Evolutionary conservation across 495 filamentous ascomycete genomes (phyloP).

Genomic region (Penicillium coffeae): DNA sequence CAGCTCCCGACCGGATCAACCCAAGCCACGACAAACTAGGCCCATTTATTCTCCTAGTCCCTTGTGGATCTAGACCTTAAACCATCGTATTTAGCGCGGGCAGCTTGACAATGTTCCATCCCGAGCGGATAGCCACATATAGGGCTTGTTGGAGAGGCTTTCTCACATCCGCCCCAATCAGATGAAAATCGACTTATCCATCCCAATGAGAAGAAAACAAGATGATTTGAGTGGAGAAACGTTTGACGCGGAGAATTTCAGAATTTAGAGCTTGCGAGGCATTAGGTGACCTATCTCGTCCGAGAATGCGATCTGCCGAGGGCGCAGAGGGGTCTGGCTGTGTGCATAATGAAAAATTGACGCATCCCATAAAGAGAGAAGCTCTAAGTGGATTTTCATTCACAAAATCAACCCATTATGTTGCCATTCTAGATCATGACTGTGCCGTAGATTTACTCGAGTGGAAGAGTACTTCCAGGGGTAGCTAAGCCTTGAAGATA

Average conservation of each 20-base stretch:
- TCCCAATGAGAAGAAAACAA: slow-evolving; percentile 9
- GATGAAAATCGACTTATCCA: slow-evolving; percentile 1
- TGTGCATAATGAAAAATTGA: background rate
- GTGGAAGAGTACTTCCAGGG: too few relatives aligned
- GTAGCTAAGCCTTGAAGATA: too few relatives aligned
- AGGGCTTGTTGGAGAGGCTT: slow-evolving; percentile 15
- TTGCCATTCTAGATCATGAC: too few relatives aligned
- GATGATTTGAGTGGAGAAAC: background rate
- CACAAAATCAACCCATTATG: too few relatives aligned
- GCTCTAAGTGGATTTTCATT: background rate
- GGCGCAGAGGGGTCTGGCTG: background rate
- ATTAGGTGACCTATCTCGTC: slow-evolving; percentile 14
- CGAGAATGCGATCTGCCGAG: slow-evolving; percentile 16
- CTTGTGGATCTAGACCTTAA: slow-evolving; percentile 1
- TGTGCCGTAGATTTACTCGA: too few relatives aligned
- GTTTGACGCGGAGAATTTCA: background rate
- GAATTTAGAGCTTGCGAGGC: background rate
- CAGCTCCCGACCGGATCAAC: slow-evolving; percentile 16
- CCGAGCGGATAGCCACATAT: slow-evolving; percentile 22
- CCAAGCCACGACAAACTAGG: slow-evolving; percentile 1
- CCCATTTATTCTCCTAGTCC: background rate
- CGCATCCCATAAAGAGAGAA: background rate
- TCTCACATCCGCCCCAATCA: slow-evolving; percentile 19
- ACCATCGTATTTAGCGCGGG: slow-evolving; percentile 9
- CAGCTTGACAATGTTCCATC: slow-evolving; percentile 24